Base-by-base conservation (phyloP, 306 rosid genomes). In the Vicia faba region DNA sequence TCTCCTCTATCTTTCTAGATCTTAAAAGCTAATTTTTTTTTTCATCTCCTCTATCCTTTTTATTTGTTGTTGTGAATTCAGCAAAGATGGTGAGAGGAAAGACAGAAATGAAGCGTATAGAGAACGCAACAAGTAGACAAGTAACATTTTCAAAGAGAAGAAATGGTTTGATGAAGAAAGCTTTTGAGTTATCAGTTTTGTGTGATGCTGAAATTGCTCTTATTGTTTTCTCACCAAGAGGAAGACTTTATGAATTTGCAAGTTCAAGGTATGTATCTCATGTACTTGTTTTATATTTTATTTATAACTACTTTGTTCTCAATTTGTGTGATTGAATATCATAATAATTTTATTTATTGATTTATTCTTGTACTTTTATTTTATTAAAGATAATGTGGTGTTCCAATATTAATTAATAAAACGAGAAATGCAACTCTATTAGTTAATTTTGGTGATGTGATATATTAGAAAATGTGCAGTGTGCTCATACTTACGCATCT, bases 101-200 rank as follows among this genome's bases (percentile, higher is more conserved):
- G 79, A 92, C 98, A 26, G 88, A 92, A 78, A 78, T 92, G 92
- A 80, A 81, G 81, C 80, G 86, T 54, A 92, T 89, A 73, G 98
- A 89, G 74, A 89, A 92, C 75, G 79, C 95, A n/a, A 89, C 98
- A n/a, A 92, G 91, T 73, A 73, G 98, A 5, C 96, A 92, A 44
- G 96, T 92, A 0, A 89, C 98, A 8, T 92, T 92, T 69, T 92
- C 92, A 13, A 92, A 92, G 83, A 61, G 98, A 19, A 74, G 95
- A 1, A 89, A 85, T 54, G 98, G 98, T 33, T 63, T 92, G 66
- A 80, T 92, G 55, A 92, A 92, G 84, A 92, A 92, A 75, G 98
- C 98, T 0, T 89, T 84, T 68, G 98, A 92, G 76, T 80, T 92
- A n/a, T 89, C 96, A 7, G 83, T 92, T 38, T 86, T 92, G 1